Percentiles rank a stretch among this genome's conserved stretches.
Conservation (phyloP, 78 protist genomes). For the Creolimax fragrantissima region DNA sequence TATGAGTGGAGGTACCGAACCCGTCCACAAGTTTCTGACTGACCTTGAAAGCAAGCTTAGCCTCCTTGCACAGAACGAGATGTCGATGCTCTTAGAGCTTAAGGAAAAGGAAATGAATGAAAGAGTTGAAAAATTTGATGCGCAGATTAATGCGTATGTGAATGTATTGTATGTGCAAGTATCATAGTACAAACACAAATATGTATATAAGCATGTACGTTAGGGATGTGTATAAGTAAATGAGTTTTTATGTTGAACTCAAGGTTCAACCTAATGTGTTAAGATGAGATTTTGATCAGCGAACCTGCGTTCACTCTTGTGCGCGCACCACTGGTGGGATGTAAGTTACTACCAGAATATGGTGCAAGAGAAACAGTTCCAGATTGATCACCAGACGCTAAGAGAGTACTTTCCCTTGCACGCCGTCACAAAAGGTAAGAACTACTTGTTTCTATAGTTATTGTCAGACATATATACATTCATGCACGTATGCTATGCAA, state of each 20-base stretch:
- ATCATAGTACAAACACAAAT: not conserved
- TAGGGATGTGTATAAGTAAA: not conserved
- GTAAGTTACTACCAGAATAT: not conserved
- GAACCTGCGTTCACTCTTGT: too few relatives aligned
- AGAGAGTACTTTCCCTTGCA: conserved; percentile 44
- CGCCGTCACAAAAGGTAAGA: conserved; percentile 11
- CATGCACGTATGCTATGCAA: not conserved
- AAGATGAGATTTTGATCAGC: too few relatives aligned
- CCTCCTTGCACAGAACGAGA: not conserved
- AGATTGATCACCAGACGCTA: conserved; percentile 35
- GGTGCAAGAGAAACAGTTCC: not conserved
- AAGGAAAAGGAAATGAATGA: not conserved
- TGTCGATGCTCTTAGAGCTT: too few relatives aligned
- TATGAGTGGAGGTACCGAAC: too few relatives aligned
- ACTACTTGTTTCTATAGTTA: not conserved
- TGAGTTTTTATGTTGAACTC: not conserved
- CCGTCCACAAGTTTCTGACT: not conserved
- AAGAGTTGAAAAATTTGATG: not conserved
- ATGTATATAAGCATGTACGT: not conserved
- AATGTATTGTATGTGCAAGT: not conserved
- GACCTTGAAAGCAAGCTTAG: not conserved
- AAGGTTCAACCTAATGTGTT: too few relatives aligned
- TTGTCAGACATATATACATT: not conserved
- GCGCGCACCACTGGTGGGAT: too few relatives aligned
- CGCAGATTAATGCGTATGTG: not conserved